phyloP scores from a whole-genome alignment of 768 basidiomycete genomes.

The Boletus huronensis region DNA sequence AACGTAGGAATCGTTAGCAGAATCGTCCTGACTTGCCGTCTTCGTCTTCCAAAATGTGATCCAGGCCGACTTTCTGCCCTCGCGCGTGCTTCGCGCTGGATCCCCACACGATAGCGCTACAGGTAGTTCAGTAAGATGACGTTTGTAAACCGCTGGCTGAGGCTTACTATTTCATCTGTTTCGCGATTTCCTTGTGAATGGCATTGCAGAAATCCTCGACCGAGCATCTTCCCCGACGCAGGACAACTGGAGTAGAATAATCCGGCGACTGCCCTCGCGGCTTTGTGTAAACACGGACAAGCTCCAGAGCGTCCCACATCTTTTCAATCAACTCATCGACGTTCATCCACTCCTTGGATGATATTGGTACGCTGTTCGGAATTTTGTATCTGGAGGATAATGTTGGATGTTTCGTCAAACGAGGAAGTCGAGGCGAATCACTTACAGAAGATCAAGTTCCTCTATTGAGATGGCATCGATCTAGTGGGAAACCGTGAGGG shows the following conservation, averaged over 20 bases:
- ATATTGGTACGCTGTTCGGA: constrained; percentile 92
- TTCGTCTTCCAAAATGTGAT: constrained; percentile 84
- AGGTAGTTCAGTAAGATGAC: neutral
- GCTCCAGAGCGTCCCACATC: constrained; percentile 92
- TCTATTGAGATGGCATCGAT: constrained; percentile 99
- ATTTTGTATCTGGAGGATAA: constrained; percentile 71
- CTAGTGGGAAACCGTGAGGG: constrained; percentile 34
- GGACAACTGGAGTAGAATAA: constrained; percentile 86
- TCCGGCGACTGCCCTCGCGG: constrained; percentile 90
- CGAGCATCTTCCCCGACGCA: constrained; percentile 57
- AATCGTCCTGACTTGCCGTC: constrained; percentile 53
- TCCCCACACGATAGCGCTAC: constrained; percentile 90
- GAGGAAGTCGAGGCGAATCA: constrained; percentile 5
- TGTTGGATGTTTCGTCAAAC: neutral
- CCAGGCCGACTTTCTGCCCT: constrained; percentile 92
- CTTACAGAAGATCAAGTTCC: constrained; percentile 86
- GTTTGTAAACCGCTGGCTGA: neutral
- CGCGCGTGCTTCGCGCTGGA: constrained; percentile 95
- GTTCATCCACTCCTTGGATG: constrained; percentile 93
- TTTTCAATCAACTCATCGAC: constrained; percentile 88
- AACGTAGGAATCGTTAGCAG: constrained; percentile 1
- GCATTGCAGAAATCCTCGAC: constrained; percentile 90
- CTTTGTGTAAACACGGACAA: constrained; percentile 96
- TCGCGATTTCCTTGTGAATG: constrained; percentile 96
- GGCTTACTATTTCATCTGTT: constrained; percentile 93